Conservation (phyloP, 192 early-diverging fungal species). For the Coemansia sp. region DNA sequence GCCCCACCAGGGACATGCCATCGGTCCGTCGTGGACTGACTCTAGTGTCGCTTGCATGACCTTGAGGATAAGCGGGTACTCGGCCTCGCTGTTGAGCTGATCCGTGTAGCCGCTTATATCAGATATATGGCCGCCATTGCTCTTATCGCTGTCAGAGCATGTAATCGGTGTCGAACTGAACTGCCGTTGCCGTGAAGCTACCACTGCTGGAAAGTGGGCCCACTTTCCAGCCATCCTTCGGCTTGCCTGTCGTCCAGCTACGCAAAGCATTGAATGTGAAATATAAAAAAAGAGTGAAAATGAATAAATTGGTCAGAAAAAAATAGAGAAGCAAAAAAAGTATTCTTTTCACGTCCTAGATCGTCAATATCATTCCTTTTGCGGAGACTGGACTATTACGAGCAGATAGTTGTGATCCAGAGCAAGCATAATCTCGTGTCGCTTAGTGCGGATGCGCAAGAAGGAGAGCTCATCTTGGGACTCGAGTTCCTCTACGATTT, state of each 20-base stretch:
- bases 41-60: constrained; percentile 31
- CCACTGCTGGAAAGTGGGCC: neutral
- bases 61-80: constrained; percentile 19
- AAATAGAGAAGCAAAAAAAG: neutral
- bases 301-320: neutral
- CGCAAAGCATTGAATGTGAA: neutral
- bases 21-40: constrained; percentile 29
- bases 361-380: constrained; percentile 22
- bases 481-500: constrained; percentile 81
- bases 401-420: constrained; percentile 63
- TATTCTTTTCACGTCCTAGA: neutral
- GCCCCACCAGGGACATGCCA: constrained; percentile 41
- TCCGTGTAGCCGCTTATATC: neutral
- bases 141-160: neutral
- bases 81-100: constrained; percentile 12
- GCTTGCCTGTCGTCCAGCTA: neutral
- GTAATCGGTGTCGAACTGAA: constrained; percentile 12
- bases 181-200: neutral
- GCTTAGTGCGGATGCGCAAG: constrained; percentile 88
- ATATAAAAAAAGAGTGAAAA: constrained; percentile 2
- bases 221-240: neutral
- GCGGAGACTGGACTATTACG: constrained; percentile 51
- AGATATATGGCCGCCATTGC: neutral
- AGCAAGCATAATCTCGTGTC: constrained; percentile 96
- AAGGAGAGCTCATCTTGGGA: constrained; percentile 95